A percentile compares a stretch with the other conserved stretches of the same genome.
Evolutionary conservation across 2,329 filamentous ascomycete species (phyloP).

Genomic region (Verticillium klebahnii): DNA sequence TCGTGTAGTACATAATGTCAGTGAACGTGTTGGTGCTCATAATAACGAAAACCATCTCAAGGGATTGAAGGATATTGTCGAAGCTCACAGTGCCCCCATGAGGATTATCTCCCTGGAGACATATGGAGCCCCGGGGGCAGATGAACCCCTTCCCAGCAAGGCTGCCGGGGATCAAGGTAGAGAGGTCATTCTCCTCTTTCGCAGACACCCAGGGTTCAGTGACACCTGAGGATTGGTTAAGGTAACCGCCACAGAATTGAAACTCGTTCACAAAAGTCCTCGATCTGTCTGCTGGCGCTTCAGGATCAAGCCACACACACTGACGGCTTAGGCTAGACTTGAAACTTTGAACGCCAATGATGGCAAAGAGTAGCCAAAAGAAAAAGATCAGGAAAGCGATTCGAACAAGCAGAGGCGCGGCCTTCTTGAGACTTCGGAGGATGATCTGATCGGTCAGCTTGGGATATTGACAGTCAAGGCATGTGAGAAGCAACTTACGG

Average conservation of each 20-base stretch:
- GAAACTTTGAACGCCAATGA: constrained; percentile 95
- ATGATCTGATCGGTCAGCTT: constrained; percentile 61
- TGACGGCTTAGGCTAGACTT: constrained; percentile 74
- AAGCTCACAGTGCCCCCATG: constrained; percentile 86
- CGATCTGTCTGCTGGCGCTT: constrained; percentile 47
- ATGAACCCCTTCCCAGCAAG: constrained; percentile 73
- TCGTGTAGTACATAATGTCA: constrained; percentile 90
- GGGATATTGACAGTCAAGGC: too few relatives aligned
- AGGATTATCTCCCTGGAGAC: constrained; percentile 74
- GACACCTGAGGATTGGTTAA: constrained; percentile 54
- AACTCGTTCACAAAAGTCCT: constrained; percentile 58
- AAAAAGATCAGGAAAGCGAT: constrained; percentile 93
- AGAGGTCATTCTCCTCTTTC: constrained; percentile 18
- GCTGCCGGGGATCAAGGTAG: constrained; percentile 45
- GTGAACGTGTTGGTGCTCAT: constrained; percentile 98
- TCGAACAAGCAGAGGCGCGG: constrained; percentile 83
- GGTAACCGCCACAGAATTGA: constrained; percentile 83
- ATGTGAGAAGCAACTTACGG: constrained; percentile 48
- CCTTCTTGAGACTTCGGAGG: constrained; percentile 89
- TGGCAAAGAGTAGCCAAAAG: constrained; percentile 97
- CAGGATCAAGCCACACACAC: constrained; percentile 72
- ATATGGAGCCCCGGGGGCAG: constrained; percentile 79
- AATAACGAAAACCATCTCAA: constrained; percentile 94
- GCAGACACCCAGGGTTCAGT: constrained; percentile 57
- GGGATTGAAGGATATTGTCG: constrained; percentile 86